Base-by-base conservation (phyloP, 2,329 filamentous ascomycete species). In the Aaosphaeria arxii region DNA sequence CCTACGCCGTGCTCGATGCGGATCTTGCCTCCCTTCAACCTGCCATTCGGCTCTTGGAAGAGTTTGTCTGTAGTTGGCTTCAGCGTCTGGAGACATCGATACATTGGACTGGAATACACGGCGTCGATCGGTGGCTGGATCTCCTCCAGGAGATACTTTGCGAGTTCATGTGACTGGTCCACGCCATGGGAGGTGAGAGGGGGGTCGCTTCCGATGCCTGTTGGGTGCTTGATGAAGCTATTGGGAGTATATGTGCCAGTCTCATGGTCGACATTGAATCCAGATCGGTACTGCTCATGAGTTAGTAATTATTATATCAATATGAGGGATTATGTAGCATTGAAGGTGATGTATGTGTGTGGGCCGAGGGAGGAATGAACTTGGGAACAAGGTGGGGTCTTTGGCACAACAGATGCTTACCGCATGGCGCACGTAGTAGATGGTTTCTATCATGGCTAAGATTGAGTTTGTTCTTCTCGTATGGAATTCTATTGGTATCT, bases 171-270 rank as follows among this genome's bases (percentile, higher is more conserved):
- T 24, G 91, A 84, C 75, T 99, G 94, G 44, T 83, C 79, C 38
- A 95, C 87, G 49, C 94, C 94, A 64, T 97, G 86, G 24, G 88
- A 84, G 6, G 91, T 91, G 59, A 99, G 80, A 7, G 89, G 86
- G 41, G 91, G 91, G 66, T 99, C 94, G 29, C 88, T 87, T 4
- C 91, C 80, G 54, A 96, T 91, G 45, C 89, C 88, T 5, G 94
- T 97, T 1, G 94, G 92, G 35, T 89, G 90, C 39, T 80, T 55
- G 43, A 52, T 36, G 17, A 24, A 24, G 7, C 9, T 83, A 49
- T 77, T 78, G 28, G 87, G 77, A 46, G 80, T 81, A 75, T 97
- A 97, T 58, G 79, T 79, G 45, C 94, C 92, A 35, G 89, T 92
- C 52, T 79, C 74, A 41, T 85, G 83, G 71, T 97, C 86, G 51